Base-by-base conservation (phyloP, 2,329 filamentous ascomycete genomes). In the Exophiala spinifera region DNA sequence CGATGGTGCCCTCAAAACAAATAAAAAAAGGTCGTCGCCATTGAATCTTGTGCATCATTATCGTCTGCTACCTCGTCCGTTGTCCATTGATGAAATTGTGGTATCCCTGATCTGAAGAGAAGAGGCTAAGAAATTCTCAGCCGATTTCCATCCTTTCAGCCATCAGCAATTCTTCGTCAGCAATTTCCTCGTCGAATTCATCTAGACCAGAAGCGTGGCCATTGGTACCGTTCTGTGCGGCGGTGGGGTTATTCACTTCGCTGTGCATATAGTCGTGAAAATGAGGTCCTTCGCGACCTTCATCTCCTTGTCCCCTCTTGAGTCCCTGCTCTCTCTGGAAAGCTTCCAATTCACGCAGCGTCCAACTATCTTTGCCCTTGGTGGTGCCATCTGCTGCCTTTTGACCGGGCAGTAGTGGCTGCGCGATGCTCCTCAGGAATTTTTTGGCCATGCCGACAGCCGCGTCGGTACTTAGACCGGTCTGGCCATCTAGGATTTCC, bases 391-490 rank as follows among this genome's bases (percentile, higher is more conserved):
- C 58, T 2, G 53, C 37, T 62, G 96, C 91, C 66, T 95, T 91
- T 69, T 95, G 86, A 62, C 82, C 86, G 0, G 85, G 76, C 42
- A 83, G 83, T 74, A 96, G 95, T 3, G 91, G 91, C 69, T 95
- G 90, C 3, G 89, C 91, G 89, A 99, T 99, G 21, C 85, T 86
- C 57, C 88, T 82, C 66, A 99, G 72, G 72, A 99, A 99, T 49
- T 87, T 87, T 73, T 95, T 91, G 10, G 94, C 92, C 44, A 83
- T 86, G 52, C 89, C 89, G 15, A 95, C 87, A 0, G 92, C 90
- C 85, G 97, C 96, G 67, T 99, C 94, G 0, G 94, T 96, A 66
- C 89, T 95, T 57, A 99, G 78, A 64, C 96, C 96, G 10, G 87
- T 85, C 63, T 96, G 91, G 19, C 86, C 86, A 46, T 96, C 91